Percentiles rank a stretch among this genome's conserved stretches.
phyloP scores from a whole-genome alignment of 495 filamentous ascomycete genomes.

The Xylaria curta region DNA sequence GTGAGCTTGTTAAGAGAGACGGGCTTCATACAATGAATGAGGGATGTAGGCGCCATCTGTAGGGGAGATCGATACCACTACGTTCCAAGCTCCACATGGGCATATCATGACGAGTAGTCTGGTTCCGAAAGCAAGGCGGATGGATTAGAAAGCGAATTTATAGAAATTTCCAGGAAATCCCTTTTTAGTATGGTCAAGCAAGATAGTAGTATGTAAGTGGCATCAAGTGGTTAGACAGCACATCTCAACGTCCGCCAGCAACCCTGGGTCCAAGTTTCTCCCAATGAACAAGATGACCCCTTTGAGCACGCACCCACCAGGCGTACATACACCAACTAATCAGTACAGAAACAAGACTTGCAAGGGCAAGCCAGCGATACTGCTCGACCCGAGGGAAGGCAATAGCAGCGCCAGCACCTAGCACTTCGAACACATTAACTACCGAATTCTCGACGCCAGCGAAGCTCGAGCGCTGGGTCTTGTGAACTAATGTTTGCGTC shows the following conservation, averaged over 20 bases:
- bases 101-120: no score
- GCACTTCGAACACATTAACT: slow-evolving; percentile 49
- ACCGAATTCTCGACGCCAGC: slow-evolving; percentile 52
- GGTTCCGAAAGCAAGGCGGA: no score
- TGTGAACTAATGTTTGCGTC: slow-evolving; percentile 47
- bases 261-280: slow-evolving; percentile 30
- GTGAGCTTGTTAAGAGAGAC: no score
- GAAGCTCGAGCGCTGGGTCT: slow-evolving; percentile 47
- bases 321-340: slow-evolving; percentile 46
- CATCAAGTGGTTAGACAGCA: no score
- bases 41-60: no score
- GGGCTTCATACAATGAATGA: no score
- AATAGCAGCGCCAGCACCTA: slow-evolving; percentile 43
- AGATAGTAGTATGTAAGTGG: not conserved
- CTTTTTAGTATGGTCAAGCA: not conserved
- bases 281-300: slow-evolving; percentile 41
- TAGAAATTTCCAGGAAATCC: not conserved
- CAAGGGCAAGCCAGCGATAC: slow-evolving; percentile 49
- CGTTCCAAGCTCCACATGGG: no score
- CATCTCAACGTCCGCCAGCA: not conserved
- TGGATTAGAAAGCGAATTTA: no score
- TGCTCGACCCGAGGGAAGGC: slow-evolving; percentile 47
- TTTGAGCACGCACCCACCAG: slow-evolving; percentile 46
- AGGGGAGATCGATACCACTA: no score
- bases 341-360: slow-evolving; percentile 42